Base-by-base conservation (phyloP, 345 rosid species). In the Eucalyptus pauciflora region DNA sequence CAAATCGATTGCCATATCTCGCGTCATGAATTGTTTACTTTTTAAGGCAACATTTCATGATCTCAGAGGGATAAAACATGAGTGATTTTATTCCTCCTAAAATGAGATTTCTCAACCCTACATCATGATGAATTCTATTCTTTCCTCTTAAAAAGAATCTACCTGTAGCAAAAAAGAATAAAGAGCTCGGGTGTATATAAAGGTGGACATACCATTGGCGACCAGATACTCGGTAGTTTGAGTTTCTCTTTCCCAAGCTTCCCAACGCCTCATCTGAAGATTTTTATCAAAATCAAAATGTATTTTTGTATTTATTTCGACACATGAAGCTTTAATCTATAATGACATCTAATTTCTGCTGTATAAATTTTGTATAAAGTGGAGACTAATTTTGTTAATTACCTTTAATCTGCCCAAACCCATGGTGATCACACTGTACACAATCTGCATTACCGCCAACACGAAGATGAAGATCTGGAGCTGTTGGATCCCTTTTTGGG, bases 161-260 rank as follows among this genome's bases (percentile, higher is more conserved):
- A 64, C 0, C 11, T 64, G 76, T 10, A 64, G 10, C 3, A 17
- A 64, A 64, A 64, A 64, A 64, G 41, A n/a, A 64, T 64, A 62
- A 64, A 64, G 3, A 64, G 76, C 3, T n/a, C 0, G 37, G 18
- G 20, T 64, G 37, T 7, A 64, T 64, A n/a, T 64, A 15, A 76
- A 76, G 45, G 22, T 41, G 85, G 41, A 76, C 85, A 6, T 88
- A 95, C 98, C 96, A 87, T 94, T 95, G 56, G 95, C 94, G 83
- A 91, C 87, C 50, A 87, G 89, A 89, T 95, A 96, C 56, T 96
- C 97, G 16, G 92, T 90, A 13, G 97, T 95, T 62, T 89, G 95
- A 60, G 95, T 96, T 89, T 96, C 97, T n/a, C 52, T 91, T 90
- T 96, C 98, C 98, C 98, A 96, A 25, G 92, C 90, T 90, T 93